Percentiles rank a stretch among this genome's conserved stretches.
Evolutionary conservation across 2,329 filamentous ascomycete genomes (phyloP).

Genomic region (Calycina herbarum): DNA sequence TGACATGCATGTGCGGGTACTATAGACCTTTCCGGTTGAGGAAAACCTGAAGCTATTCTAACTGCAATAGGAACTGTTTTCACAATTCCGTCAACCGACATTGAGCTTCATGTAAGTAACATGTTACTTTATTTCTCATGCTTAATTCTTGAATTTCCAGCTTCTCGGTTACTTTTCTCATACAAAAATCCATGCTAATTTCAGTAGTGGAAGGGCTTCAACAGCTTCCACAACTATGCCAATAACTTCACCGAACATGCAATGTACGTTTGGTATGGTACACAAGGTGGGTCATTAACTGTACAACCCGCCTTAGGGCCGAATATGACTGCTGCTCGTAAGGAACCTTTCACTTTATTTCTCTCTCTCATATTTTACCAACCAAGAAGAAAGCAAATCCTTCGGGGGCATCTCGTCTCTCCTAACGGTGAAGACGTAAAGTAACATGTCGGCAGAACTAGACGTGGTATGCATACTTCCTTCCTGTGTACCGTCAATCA

Average conservation of each 20-base stretch:
- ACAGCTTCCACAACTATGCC: not conserved
- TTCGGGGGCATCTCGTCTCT: not conserved
- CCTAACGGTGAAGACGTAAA: not conserved
- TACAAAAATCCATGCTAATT: not conserved
- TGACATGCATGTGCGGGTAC: not conserved
- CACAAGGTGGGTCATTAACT: not conserved
- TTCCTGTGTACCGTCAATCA: not conserved
- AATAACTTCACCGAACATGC: not conserved
- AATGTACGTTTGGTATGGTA: not conserved
- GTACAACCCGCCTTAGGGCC: no score
- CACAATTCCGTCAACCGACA: not conserved
- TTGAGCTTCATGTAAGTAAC: not conserved
- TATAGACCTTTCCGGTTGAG: conserved; percentile 1
- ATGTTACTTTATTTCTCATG: no score
- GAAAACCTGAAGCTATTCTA: not conserved
- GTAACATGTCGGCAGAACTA: not conserved
- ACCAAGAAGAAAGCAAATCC: not conserved
- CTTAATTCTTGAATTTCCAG: not conserved
- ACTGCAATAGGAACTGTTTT: not conserved
- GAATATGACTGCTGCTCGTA: not conserved
- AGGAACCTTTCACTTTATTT: conserved; percentile 11
- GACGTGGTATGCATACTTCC: not conserved
- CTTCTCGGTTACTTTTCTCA: not conserved
- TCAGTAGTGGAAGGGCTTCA: not conserved
- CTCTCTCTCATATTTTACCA: conserved; percentile 6